Percentiles rank a stretch among this genome's conserved stretches.
These are phyloP conservation scores for Ogataea neopini DNA, from an alignment of 805 yeast genomes.

Conservation along the genomic window DNA sequence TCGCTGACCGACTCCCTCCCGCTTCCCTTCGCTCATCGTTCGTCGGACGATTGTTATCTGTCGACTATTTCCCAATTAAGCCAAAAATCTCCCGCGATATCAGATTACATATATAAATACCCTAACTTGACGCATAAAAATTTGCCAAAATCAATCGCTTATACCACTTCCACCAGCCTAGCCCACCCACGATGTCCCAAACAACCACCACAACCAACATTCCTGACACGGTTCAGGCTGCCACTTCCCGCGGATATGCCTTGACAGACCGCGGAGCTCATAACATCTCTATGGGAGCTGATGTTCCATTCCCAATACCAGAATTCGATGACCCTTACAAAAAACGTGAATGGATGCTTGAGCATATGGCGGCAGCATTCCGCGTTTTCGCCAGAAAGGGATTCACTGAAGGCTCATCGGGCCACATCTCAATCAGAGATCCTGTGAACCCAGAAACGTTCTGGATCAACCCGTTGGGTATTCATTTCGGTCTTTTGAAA, in stretches of 20 bases:
- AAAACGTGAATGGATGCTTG: conserved; percentile 55
- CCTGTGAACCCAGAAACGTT: conserved; percentile 79
- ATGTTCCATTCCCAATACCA: conserved; percentile 54
- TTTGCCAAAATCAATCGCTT: background rate
- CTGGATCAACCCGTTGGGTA: conserved; percentile 89
- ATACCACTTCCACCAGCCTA: too few species aligned
- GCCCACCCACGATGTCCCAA: background rate
- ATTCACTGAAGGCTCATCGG: conserved; percentile 76
- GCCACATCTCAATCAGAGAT: conserved; percentile 84
- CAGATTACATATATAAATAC: conserved; percentile 3
- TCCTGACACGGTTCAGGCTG: conserved; percentile 29
- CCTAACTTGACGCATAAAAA: background rate
- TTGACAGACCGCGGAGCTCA: conserved; percentile 54
- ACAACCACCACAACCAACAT: conserved; percentile 12
- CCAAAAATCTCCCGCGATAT: background rate
- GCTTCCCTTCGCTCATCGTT: background rate
- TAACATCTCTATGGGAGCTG: conserved; percentile 56
- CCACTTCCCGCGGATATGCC: conserved; percentile 44
- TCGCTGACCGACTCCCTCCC: too few species aligned
- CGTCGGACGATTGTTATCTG: background rate
- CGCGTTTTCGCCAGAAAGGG: conserved; percentile 80
- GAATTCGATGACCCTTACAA: conserved; percentile 47
- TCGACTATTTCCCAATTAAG: conserved; percentile 18
- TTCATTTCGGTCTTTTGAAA: conserved; percentile 62
- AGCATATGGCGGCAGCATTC: conserved; percentile 86